Evolutionary conservation across 495 filamentous ascomycete genomes (phyloP).

Genomic region (Cetradonia linearis): DNA sequence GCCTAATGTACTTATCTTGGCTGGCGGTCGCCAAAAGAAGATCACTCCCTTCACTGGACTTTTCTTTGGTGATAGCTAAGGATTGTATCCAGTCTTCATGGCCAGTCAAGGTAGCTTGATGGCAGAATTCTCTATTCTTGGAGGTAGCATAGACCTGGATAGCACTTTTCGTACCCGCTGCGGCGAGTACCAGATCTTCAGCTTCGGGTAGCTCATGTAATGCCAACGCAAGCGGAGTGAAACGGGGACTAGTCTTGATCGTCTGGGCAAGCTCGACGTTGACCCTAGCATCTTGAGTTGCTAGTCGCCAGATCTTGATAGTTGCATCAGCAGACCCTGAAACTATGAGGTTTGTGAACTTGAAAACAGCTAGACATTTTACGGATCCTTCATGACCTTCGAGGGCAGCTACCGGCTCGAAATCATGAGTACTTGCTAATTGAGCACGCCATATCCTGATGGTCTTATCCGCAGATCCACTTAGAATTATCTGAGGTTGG

Average conservation of each 20-base stretch:
- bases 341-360: slow-evolving; percentile 47
- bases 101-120: slow-evolving; percentile 69
- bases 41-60: slow-evolving; percentile 45
- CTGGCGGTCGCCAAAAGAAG: slow-evolving; percentile 84
- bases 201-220: slow-evolving; percentile 45
- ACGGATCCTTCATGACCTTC: slow-evolving; percentile 63
- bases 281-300: slow-evolving; percentile 28
- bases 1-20: slow-evolving; percentile 92
- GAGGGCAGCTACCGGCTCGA: slow-evolving; percentile 38
- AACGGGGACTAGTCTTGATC: slow-evolving; percentile 62
- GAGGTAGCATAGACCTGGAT: slow-evolving; percentile 65
- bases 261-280: slow-evolving; percentile 50
- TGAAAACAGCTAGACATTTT: slow-evolving; percentile 60
- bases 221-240: slow-evolving; percentile 69
- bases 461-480: slow-evolving; percentile 71
- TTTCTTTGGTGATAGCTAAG: slow-evolving; percentile 63
- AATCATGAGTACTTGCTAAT: slow-evolving; percentile 25
- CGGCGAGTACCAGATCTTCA: slow-evolving; percentile 55
- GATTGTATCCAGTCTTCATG: slow-evolving; percentile 95
- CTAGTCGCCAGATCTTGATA: slow-evolving; percentile 64
- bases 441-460: slow-evolving; percentile 58
- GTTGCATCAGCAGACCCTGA: slow-evolving; percentile 75
- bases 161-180: slow-evolving; percentile 66
- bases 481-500: slow-evolving; percentile 50
- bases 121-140: slow-evolving; percentile 44